Evolutionary conservation across 2,329 filamentous ascomycete genomes (phyloP), one percentile per base, ranked within the genome.

Genomic region (Fusarium verticillioides): DNA sequence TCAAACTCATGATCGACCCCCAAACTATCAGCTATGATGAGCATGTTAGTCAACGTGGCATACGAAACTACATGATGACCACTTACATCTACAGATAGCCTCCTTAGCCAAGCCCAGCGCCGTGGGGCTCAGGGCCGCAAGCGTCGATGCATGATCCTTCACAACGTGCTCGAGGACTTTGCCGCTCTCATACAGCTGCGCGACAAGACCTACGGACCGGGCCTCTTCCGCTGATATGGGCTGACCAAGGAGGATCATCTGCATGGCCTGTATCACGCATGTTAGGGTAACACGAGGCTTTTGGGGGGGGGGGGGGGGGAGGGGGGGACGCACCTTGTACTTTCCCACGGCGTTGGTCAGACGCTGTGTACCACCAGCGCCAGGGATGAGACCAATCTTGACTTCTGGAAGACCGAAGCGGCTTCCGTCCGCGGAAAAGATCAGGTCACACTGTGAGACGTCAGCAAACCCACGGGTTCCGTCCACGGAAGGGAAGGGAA

Each of bases 331-430:
- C 70, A 83, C 82, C 75, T 81, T 82, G 78, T 80, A 83, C 76
- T 84, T 84, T 68, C 83, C 83, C 28, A 84, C 73, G n/a, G 81
- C 80, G 57, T 78, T 80, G 32, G 83, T 84, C 52, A 84, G 75
- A 37, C 83, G 78, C 63, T 84, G 83, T 21, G 83, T 84, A 26
- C 83, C 83, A 13, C 83, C 83, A 8, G 81, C 82, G 16, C 83
- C 83, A 12, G 83, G 83, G 49, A 84, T 82, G 16, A 83, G 75
- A n/a, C 83, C 83, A 62, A 83, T 81, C 34, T 77, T 80, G 40
- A 83, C 81, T 67, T 84, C 83, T 21, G 83, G 82, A 34, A 84
- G 76, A 4, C 82, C 82, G 63, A 84, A 83, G n/a, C 79, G 80
- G 62, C 81, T 79, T 54, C 70, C 74, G 19, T 77, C 74, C 36